These are phyloP conservation scores for Vararia minispora DNA, from an alignment of 768 basidiomycete genomes.

Conservation along the genomic window DNA sequence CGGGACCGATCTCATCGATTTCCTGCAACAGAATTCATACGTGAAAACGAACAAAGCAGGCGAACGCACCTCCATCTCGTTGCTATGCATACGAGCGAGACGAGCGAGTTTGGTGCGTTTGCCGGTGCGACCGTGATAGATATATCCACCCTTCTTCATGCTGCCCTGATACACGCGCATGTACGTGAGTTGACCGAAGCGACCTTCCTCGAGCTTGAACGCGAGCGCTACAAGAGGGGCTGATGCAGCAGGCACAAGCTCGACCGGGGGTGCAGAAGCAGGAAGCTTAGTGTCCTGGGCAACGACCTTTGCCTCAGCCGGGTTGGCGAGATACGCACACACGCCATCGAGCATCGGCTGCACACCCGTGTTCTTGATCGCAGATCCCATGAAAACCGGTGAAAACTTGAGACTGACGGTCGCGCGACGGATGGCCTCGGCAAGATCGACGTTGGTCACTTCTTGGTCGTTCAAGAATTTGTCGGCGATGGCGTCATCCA, in stretches of 20 bases:
- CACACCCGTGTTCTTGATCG: conserved; percentile 93
- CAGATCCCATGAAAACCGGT: conserved; percentile 94
- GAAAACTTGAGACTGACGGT: conserved; percentile 86
- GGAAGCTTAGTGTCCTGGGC: conserved; percentile 79
- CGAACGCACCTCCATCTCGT: conserved; percentile 87
- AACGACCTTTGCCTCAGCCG: conserved; percentile 62
- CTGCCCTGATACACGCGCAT: conserved; percentile 97
- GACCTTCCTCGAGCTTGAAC: conserved; percentile 97
- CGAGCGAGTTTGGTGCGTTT: conserved; percentile 97
- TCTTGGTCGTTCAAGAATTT: conserved; percentile 77
- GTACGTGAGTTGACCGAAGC: conserved; percentile 95
- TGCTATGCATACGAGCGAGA: conserved; percentile 94
- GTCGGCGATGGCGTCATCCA: conserved; percentile 92
- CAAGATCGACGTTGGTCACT: conserved; percentile 64
- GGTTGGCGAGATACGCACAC: conserved; percentile 89
- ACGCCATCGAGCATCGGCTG: conserved; percentile 93
- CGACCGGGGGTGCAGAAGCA: conserved; percentile 52
- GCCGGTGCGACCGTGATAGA: conserved; percentile 88
- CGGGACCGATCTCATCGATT: conserved; percentile 86
- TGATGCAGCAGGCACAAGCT: conserved; percentile 70
- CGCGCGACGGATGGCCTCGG: conserved; percentile 77
- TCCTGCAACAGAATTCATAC: conserved; percentile 41
- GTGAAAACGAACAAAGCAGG: not conserved
- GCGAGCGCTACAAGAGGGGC: conserved; percentile 90
- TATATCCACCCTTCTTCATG: conserved; percentile 72